A percentile compares a stretch with the other conserved stretches of the same genome.
Evolutionary conservation across 2,329 filamentous ascomycete species (phyloP).

Genomic region (Colletotrichum camelliae): DNA sequence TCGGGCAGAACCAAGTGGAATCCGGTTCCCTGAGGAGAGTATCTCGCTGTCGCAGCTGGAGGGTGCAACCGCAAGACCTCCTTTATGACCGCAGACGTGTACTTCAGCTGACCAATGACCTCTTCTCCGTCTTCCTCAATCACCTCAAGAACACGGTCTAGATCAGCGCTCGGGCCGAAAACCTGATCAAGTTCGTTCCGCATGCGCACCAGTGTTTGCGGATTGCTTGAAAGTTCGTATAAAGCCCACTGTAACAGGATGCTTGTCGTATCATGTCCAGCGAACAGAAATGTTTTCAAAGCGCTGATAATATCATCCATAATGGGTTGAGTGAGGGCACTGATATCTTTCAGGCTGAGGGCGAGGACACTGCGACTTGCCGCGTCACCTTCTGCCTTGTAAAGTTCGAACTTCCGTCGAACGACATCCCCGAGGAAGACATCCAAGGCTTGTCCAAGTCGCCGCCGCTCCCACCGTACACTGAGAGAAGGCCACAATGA

Average conservation of each 20-base stretch:
- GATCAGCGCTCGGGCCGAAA: conserved; percentile 34
- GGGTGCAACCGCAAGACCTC: conserved; percentile 41
- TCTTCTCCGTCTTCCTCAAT: conserved; percentile 30
- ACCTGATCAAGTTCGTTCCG: conserved; percentile 38
- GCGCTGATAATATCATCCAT: conserved; percentile 38
- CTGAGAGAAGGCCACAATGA: not conserved
- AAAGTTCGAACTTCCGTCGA: conserved; percentile 25
- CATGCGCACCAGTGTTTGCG: conserved; percentile 31
- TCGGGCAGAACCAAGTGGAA: conserved; percentile 32
- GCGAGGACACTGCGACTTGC: conserved; percentile 35
- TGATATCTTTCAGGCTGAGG: conserved; percentile 34
- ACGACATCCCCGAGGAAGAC: conserved; percentile 27
- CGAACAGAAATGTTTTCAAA: conserved; percentile 44
- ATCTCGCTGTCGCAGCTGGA: conserved; percentile 35
- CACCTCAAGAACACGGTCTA: conserved; percentile 26
- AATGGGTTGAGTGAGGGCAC: conserved; percentile 29
- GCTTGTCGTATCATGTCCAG: conserved; percentile 46
- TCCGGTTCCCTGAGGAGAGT: conserved; percentile 26
- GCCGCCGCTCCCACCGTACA: conserved; percentile 20
- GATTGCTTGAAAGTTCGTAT: conserved; percentile 39
- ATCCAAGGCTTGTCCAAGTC: conserved; percentile 27
- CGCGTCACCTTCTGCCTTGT: not conserved
- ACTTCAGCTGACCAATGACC: conserved; percentile 37
- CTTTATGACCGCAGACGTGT: conserved; percentile 42
- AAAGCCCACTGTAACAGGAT: conserved; percentile 40